Evolutionary conservation across 257 asterid genomes (phyloP), one percentile per base, ranked within the genome.

Genomic region (Eustoma russellianum): DNA sequence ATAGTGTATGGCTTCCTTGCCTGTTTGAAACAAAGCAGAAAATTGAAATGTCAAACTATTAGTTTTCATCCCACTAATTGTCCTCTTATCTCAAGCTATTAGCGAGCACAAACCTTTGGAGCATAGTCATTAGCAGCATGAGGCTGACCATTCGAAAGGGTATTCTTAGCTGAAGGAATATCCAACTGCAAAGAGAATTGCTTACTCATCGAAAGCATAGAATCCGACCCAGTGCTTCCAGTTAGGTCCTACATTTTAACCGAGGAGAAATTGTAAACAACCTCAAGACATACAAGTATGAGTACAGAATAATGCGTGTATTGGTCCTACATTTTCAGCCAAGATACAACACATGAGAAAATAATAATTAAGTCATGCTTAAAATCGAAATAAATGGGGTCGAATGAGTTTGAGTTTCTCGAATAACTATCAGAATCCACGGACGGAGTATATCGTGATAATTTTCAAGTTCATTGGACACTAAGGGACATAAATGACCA

Each of bases 1-100:
- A 86, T 83, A 13, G 98, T 90, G 72, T 90, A 90, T 0, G 96
- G 92, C 70, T 90, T 90, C 66, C 98, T 76, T 54, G 63, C 82
- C 98, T 90, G 66, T 45, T 49, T 40, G 30, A 33, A 65, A 40
- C 11, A 54, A 53, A 56, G 50, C 17, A 6, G 5, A 53, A 38
- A 11, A 38, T 7, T 5, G 43, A 51, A 61, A 46, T 14, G n/a
- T 47, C 19, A 48, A 48, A 48, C 9, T 5, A 7, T 18, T 10
- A 11, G 17, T 52, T 38, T 15, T 51, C 30, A 38, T 15, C 13
- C 1, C 1, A 13, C 12, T 11, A 30, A 41, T 18, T n/a, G 2
- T 8, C 50, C 16, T 17, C 50, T 41, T 46, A 47, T 48, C 33
- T 53, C 41, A 33, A 46, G 43, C 9, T 6, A 53, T 4, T 43